Evolutionary conservation across 202 grass and related monocot genomes (phyloP), one percentile per base, ranked within the genome.

Genomic region (Eragrostis tef): DNA sequence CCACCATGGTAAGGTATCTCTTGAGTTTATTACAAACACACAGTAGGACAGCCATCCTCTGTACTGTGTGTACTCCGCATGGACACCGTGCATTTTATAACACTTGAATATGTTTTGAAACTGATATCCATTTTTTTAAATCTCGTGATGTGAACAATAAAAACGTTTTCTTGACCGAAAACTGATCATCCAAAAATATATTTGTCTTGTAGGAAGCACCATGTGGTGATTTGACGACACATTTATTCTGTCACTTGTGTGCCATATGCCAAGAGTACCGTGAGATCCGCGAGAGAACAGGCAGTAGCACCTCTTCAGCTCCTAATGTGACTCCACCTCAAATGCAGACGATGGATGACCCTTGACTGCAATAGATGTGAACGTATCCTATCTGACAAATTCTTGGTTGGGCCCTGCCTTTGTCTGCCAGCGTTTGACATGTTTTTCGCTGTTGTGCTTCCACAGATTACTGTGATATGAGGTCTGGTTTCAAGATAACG

Each of bases 211-310:
- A 97, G 94, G 94, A 94, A 88, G 88, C 87, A 56, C 92, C 92
- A 11, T 94, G 94, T 24, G 88, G 90, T 6, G 94, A 97, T 79
- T 89, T 89, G 73, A 85, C 86, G 36, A 97, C 94, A 9, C 92
- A 97, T 71, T 88, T 97, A 77, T 94, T 91, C 85, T 94, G 94
- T 61, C 94, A 97, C 79, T 53, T 94, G 65, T 97, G 94, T 49
- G 94, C 92, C 52, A 89, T 97, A 70, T 97, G 94, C 45, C 94
- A 94, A 87, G 92, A 97, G 86, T 92, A 90, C 81, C 87, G 92
- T 81, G 92, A 97, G 87, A 97, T 97, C 59, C 90, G 81, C 19
- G 84, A 91, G 76, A 93, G 94, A 81, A 76, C 88, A 75, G 68
- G 69, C 52, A 69, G 19, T 41, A 36, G 56, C 31, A 61, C 20